These are phyloP conservation scores for Yamadazyma siamensis DNA, from an alignment of 1,139 yeast species.

Conservation along the genomic window DNA sequence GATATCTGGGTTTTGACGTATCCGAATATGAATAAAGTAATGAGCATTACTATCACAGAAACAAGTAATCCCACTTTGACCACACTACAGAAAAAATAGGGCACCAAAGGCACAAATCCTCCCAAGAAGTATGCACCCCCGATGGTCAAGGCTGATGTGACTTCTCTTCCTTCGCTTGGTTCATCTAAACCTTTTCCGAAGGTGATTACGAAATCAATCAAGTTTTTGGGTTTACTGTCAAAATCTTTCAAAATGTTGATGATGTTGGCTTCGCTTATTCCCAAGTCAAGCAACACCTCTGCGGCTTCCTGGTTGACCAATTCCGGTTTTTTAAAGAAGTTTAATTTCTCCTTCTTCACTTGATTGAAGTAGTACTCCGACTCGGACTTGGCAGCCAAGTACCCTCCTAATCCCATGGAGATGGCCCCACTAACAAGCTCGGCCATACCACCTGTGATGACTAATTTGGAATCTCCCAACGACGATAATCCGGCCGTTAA, in stretches of 20 bases:
- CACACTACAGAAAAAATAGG: slow-evolving; percentile 69
- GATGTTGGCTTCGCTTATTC: slow-evolving; percentile 65
- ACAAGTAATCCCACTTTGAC: slow-evolving; percentile 75
- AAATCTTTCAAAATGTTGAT: slow-evolving; percentile 65
- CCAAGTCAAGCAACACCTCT: slow-evolving; percentile 67
- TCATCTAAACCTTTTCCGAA: slow-evolving; percentile 76
- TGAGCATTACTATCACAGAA: slow-evolving; percentile 76
- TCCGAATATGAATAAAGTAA: slow-evolving; percentile 87
- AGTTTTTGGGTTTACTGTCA: slow-evolving; percentile 61
- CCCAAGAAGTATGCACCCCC: slow-evolving; percentile 75
- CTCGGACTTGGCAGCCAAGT: slow-evolving; percentile 77
- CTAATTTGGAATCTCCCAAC: slow-evolving; percentile 69
- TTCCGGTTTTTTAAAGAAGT: slow-evolving; percentile 65
- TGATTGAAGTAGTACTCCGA: slow-evolving; percentile 67
- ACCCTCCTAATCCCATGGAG: slow-evolving; percentile 85
- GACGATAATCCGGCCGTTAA: slow-evolving; percentile 79
- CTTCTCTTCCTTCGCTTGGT: slow-evolving; percentile 76
- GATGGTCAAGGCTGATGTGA: slow-evolving; percentile 73
- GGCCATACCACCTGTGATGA: slow-evolving; percentile 83
- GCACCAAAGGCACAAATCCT: slow-evolving; percentile 76
- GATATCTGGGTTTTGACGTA: slow-evolving; percentile 80
- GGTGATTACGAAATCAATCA: slow-evolving; percentile 70
- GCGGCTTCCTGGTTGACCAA: slow-evolving; percentile 63
- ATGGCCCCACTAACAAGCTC: slow-evolving; percentile 81
- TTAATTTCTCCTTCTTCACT: slow-evolving; percentile 67